Conservation (phyloP, 2,329 filamentous ascomycete genomes). For the Furcasterigmium sp. region DNA sequence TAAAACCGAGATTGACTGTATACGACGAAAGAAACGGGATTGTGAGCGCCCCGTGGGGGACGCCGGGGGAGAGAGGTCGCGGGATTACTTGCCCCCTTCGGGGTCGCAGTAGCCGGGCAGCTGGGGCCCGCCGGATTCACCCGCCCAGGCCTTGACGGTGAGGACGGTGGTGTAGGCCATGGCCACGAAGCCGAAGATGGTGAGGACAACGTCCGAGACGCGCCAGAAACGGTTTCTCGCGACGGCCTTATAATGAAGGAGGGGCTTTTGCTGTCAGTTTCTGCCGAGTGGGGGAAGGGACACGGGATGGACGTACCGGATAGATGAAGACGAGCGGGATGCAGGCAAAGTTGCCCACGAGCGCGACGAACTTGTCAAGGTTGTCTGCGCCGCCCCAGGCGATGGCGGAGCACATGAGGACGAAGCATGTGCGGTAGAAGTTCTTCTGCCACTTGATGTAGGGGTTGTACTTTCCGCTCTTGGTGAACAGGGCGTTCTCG, state of each 20-base stretch:
- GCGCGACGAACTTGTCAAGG: constrained; percentile 74
- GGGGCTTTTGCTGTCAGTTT: constrained; percentile 56
- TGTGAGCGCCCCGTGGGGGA: no score
- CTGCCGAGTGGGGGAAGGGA: constrained; percentile 5
- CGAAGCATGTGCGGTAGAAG: constrained; percentile 87
- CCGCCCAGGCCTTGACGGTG: constrained; percentile 83
- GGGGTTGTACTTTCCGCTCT: constrained; percentile 94
- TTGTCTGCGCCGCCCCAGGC: constrained; percentile 91
- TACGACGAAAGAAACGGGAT: no score
- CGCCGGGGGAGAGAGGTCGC: neutral
- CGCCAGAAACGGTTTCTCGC: constrained; percentile 65
- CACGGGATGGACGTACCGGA: constrained; percentile 60
- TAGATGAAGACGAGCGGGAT: constrained; percentile 84
- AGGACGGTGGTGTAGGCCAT: constrained; percentile 90
- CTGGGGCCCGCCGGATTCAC: constrained; percentile 38
- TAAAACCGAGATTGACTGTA: no score
- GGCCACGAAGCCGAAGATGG: constrained; percentile 75
- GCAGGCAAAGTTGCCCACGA: constrained; percentile 70
- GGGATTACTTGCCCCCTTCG: constrained; percentile 9
- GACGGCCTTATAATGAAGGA: constrained; percentile 82
- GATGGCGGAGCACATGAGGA: constrained; percentile 77
- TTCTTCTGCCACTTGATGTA: constrained; percentile 99
- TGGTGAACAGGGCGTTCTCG: constrained; percentile 88
- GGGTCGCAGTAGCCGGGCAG: constrained; percentile 51
- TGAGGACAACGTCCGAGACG: constrained; percentile 67